Conservation (phyloP, 2,329 filamentous ascomycete species). For the Paecilomyces formosus region DNA sequence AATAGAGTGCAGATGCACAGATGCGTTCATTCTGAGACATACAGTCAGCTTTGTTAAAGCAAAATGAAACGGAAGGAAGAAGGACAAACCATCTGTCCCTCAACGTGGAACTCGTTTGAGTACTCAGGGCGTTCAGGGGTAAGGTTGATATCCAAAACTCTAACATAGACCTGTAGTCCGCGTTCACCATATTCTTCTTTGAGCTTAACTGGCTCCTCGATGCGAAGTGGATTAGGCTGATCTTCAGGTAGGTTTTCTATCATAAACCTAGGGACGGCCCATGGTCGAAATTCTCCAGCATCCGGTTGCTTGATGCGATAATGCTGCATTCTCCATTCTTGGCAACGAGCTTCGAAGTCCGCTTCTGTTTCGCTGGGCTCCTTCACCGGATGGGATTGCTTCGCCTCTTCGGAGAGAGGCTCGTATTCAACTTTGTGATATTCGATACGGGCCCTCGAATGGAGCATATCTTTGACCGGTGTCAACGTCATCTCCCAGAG, state of each 20-base stretch:
- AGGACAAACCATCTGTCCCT: slow-evolving; percentile 36
- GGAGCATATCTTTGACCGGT: slow-evolving; percentile 23
- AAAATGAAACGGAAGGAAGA: background rate
- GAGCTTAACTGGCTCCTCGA: slow-evolving; percentile 22
- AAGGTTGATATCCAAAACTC: slow-evolving; percentile 53
- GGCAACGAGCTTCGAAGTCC: slow-evolving; percentile 15
- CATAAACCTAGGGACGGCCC: slow-evolving; percentile 22
- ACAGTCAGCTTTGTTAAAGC: background rate
- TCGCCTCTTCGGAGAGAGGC: slow-evolving; percentile 13
- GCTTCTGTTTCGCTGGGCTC: slow-evolving; percentile 11
- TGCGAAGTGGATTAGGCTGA: slow-evolving; percentile 16
- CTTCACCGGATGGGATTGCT: slow-evolving; percentile 8
- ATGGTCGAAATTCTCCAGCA: slow-evolving; percentile 18
- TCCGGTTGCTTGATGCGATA: slow-evolving; percentile 19
- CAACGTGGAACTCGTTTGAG: slow-evolving; percentile 39
- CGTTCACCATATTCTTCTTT: slow-evolving; percentile 28
- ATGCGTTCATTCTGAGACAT: slow-evolving; percentile 53
- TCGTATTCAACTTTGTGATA: slow-evolving; percentile 21
- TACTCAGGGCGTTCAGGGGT: slow-evolving; percentile 52
- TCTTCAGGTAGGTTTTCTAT: slow-evolving; percentile 18
- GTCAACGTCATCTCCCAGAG: slow-evolving; percentile 22
- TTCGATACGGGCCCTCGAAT: slow-evolving; percentile 23
- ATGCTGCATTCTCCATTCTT: slow-evolving; percentile 18
- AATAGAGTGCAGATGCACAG: slow-evolving; percentile 55
- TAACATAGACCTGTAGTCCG: slow-evolving; percentile 56